These are phyloP conservation scores for Xylaria sp. DNA, from an alignment of 2,329 filamentous ascomycete genomes.

Conservation along the genomic window DNA sequence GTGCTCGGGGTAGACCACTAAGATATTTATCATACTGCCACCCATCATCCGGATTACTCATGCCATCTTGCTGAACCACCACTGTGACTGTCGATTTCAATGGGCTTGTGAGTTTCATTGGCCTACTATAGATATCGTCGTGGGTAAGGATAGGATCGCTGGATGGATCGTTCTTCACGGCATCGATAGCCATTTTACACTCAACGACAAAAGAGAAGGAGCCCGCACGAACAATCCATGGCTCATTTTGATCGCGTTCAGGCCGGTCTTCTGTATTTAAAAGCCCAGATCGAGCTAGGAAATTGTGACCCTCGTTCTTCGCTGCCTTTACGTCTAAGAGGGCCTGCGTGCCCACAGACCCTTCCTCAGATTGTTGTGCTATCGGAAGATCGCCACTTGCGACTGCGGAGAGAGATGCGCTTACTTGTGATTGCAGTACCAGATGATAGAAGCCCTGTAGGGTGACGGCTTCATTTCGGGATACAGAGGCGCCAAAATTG, in stretches of 20 bases:
- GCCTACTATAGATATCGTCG: slow-evolving; percentile 23
- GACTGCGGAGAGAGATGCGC: no score
- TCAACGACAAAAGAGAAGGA: slow-evolving; percentile 40
- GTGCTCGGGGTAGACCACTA: slow-evolving; percentile 16
- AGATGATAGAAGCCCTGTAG: slow-evolving; percentile 29
- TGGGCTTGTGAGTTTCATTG: slow-evolving; percentile 24
- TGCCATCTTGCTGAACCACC: slow-evolving; percentile 14
- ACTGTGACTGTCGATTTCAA: slow-evolving; percentile 21
- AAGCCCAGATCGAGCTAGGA: slow-evolving; percentile 36
- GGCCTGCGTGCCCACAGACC: no score
- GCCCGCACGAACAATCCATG: slow-evolving; percentile 41
- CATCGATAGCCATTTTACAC: slow-evolving; percentile 40
- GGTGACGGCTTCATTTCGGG: slow-evolving; percentile 7
- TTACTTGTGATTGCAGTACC: slow-evolving; percentile 7
- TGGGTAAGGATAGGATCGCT: slow-evolving; percentile 5
- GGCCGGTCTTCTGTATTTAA: slow-evolving; percentile 25
- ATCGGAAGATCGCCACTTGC: no score
- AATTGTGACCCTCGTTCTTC: slow-evolving; percentile 36
- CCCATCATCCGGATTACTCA: slow-evolving; percentile 1
- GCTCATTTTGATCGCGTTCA: slow-evolving; percentile 29
- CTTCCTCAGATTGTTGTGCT: no score
- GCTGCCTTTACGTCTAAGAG: no score
- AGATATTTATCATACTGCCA: slow-evolving; percentile 25
- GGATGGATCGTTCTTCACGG: slow-evolving; percentile 5
- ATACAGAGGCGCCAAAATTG: slow-evolving; percentile 8